These are phyloP conservation scores for Podila verticillata DNA, from an alignment of 192 early-diverging fungal genomes.

Conservation along the genomic window DNA sequence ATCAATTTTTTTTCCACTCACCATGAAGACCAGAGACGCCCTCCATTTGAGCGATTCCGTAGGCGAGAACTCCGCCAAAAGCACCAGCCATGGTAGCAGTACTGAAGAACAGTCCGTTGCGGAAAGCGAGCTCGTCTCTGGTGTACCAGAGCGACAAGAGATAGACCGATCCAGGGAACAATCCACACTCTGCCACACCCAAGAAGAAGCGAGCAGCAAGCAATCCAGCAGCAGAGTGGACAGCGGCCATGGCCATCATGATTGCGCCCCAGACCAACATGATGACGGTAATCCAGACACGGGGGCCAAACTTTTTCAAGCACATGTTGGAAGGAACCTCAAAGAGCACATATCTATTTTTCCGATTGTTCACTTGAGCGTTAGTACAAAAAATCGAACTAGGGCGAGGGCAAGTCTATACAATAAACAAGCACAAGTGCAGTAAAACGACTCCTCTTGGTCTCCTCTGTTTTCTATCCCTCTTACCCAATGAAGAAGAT, in stretches of 20 bases:
- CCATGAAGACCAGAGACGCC: conserved; percentile 54
- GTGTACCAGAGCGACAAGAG: conserved; percentile 68
- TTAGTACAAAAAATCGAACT: conserved; percentile 3
- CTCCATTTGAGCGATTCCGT: conserved; percentile 70
- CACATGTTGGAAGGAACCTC: conserved; percentile 80
- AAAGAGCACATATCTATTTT: conserved; percentile 67
- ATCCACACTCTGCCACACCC: conserved; percentile 65
- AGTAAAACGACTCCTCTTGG: background rate
- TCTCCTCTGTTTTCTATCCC: no score
- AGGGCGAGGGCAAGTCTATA: background rate
- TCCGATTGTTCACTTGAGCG: background rate
- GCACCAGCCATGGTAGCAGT: conserved; percentile 63
- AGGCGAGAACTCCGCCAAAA: conserved; percentile 73
- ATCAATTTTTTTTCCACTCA: background rate
- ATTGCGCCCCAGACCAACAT: conserved; percentile 65
- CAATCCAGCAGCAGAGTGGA: conserved; percentile 49
- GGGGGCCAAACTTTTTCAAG: conserved; percentile 67
- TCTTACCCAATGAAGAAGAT: conserved; percentile 76
- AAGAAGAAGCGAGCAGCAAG: conserved; percentile 67
- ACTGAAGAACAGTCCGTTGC: conserved; percentile 64
- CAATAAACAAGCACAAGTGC: background rate
- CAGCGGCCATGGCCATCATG: conserved; percentile 65
- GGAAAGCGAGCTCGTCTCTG: conserved; percentile 61
- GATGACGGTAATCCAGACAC: conserved; percentile 65
- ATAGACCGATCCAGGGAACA: conserved; percentile 68